phyloP scores from a whole-genome alignment of 2,329 filamentous ascomycete genomes.

The Exophiala sideris region DNA sequence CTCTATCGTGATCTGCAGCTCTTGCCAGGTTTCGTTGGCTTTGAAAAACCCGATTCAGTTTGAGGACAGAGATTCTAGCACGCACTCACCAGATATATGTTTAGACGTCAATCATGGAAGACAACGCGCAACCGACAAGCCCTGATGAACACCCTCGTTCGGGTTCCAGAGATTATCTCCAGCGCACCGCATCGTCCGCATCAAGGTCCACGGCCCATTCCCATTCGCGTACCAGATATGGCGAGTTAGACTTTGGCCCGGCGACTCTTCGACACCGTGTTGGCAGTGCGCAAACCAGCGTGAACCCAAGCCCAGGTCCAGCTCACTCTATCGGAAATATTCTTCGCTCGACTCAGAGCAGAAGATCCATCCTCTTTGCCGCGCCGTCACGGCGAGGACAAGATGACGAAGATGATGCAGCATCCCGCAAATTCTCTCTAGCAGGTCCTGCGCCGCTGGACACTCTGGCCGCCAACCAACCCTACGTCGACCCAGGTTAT shows the following conservation, averaged over 20 bases:
- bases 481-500: conserved; percentile 54
- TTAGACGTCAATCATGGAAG: conserved; percentile 8
- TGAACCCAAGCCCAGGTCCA: conserved; percentile 11
- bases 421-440: conserved; percentile 29
- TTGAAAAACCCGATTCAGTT: too few relatives aligned
- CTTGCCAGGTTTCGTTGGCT: too few relatives aligned
- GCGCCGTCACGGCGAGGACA: background rate
- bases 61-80: too few relatives aligned
- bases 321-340: background rate
- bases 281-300: conserved; percentile 5
- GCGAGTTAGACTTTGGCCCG: conserved; percentile 7
- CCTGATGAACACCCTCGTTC: conserved; percentile 6
- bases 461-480: conserved; percentile 35
- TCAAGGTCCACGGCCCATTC: conserved; percentile 2
- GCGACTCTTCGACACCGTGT: conserved; percentile 9
- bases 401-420: conserved; percentile 4
- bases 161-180: conserved; percentile 7
- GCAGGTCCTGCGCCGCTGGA: conserved; percentile 29
- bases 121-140: conserved; percentile 3
- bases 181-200: background rate
- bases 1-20: too few relatives aligned
- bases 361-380: conserved; percentile 14
- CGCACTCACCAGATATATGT: too few relatives aligned
- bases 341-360: conserved; percentile 1
- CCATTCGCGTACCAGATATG: conserved; percentile 5